Conservation (phyloP, 495 filamentous ascomycete genomes). For the Lophiotrema nucula region DNA sequence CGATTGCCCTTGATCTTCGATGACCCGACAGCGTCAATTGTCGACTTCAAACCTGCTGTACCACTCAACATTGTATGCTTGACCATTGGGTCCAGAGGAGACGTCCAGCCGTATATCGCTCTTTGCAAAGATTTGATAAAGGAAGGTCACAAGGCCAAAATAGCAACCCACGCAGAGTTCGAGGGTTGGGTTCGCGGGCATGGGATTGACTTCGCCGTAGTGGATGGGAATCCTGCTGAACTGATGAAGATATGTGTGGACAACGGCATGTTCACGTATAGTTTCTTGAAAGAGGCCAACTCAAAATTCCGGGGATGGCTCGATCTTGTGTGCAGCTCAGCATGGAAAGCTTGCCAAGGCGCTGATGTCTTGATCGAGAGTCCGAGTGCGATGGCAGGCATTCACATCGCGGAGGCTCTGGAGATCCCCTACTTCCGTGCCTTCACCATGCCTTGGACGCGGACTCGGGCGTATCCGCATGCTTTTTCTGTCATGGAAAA, state of each 20-base stretch:
- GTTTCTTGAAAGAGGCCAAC: slow-evolving; percentile 84
- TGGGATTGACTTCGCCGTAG: slow-evolving; percentile 85
- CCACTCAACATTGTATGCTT: slow-evolving; percentile 86
- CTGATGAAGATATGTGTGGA: slow-evolving; percentile 95
- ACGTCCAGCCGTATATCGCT: slow-evolving; percentile 97
- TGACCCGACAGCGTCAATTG: slow-evolving; percentile 83
- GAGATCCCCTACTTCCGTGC: slow-evolving; percentile 94
- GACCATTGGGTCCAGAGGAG: slow-evolving; percentile 92
- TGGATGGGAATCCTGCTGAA: slow-evolving; percentile 90
- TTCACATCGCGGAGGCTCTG: slow-evolving; percentile 96
- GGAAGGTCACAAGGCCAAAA: slow-evolving; percentile 82
- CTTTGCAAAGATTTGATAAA: slow-evolving; percentile 85
- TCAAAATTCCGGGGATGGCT: slow-evolving; percentile 91
- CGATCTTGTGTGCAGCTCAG: slow-evolving; percentile 79
- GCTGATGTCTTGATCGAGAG: slow-evolving; percentile 91
- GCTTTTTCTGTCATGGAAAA: slow-evolving; percentile 93
- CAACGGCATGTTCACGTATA: slow-evolving; percentile 94
- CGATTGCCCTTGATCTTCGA: slow-evolving; percentile 71
- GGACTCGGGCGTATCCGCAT: slow-evolving; percentile 93
- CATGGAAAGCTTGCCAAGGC: slow-evolving; percentile 81
- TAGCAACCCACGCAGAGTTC: slow-evolving; percentile 92
- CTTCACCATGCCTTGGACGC: slow-evolving; percentile 98
- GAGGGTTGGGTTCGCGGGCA: slow-evolving; percentile 82
- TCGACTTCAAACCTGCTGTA: slow-evolving; percentile 89
- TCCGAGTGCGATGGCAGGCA: slow-evolving; percentile 96